Evolutionary conservation across 441 rosid species (phyloP).

Genomic region (Rhodomyrtus psidioides): DNA sequence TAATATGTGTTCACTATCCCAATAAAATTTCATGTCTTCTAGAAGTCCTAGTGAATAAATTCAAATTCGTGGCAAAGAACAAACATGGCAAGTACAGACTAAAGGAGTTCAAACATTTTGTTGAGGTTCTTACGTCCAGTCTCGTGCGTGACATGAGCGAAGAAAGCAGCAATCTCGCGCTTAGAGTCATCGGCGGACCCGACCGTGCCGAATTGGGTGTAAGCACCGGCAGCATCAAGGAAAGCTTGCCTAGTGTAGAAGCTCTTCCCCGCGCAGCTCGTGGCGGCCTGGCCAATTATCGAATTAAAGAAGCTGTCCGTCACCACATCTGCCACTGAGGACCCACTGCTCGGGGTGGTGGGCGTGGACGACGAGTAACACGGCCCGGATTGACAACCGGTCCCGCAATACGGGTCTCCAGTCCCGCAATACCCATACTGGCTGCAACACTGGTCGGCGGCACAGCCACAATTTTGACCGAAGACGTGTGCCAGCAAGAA

Average conservation of each 20-base stretch:
- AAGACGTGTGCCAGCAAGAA: slow-evolving; percentile 5
- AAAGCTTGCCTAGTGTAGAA: slow-evolving; percentile 24
- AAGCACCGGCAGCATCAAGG: slow-evolving; percentile 6
- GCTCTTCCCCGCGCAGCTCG: slow-evolving; percentile 21
- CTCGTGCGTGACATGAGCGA: slow-evolving; percentile 40
- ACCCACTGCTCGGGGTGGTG: background rate
- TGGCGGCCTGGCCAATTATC: slow-evolving; percentile 16
- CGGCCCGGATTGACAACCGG: slow-evolving; percentile 25
- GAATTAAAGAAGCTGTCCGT: slow-evolving; percentile 17
- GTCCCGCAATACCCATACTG: slow-evolving; percentile 27
- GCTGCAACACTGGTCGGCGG: slow-evolving; percentile 23
- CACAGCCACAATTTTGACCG: slow-evolving; percentile 38
- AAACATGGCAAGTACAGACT: background rate
- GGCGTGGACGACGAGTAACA: slow-evolving; percentile 17
- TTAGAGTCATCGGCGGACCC: slow-evolving; percentile 20
- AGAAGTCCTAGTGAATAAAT: background rate
- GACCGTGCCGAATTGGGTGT: slow-evolving; percentile 5
- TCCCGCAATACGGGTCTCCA: slow-evolving; percentile 14
- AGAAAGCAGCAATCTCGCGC: slow-evolving; percentile 38
- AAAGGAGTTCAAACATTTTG: background rate
- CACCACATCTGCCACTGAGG: slow-evolving; percentile 11
- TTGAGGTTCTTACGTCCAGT: slow-evolving; percentile 25
- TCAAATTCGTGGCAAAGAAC: background rate
- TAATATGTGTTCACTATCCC: background rate
- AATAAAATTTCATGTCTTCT: no score